These are phyloP conservation scores for Lodderomyces theae DNA, from an alignment of 1,139 yeast genomes.

Conservation along the genomic window DNA sequence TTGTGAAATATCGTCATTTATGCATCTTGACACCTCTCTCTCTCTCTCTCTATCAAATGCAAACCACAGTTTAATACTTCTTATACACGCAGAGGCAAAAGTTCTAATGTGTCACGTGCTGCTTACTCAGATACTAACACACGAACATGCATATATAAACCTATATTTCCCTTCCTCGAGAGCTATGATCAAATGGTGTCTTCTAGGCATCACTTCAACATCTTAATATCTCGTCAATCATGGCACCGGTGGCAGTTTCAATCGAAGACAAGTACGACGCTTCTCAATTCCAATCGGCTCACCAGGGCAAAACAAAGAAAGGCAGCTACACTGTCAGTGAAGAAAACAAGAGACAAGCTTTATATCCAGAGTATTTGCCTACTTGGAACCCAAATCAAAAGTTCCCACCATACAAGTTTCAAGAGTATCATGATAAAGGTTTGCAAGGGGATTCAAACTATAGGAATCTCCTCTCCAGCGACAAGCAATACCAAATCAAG, in stretches of 20 bases:
- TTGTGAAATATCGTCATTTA: slow-evolving; percentile 1
- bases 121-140: not conserved
- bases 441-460: slow-evolving; percentile 18
- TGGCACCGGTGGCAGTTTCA: slow-evolving; percentile 16
- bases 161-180: too few species aligned
- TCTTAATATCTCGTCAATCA: slow-evolving; percentile 7
- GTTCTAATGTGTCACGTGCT: not conserved
- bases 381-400: slow-evolving; percentile 30
- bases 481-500: slow-evolving; percentile 11
- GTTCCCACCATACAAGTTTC: slow-evolving; percentile 23
- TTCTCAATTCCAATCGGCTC: slow-evolving; percentile 29
- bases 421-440: slow-evolving; percentile 24
- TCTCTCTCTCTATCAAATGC: too few species aligned
- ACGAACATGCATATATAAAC: too few species aligned
- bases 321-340: slow-evolving; percentile 28
- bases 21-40: too few species aligned
- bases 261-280: slow-evolving; percentile 23
- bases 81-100: too few species aligned
- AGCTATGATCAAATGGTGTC: too few species aligned
- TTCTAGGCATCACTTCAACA: too few species aligned
- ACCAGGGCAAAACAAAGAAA: slow-evolving; percentile 22
- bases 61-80: too few species aligned
- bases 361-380: slow-evolving; percentile 26
- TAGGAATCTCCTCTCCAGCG: slow-evolving; percentile 18
- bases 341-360: slow-evolving; percentile 20